Percentiles rank a stretch among this genome's conserved stretches.
Conservation (phyloP, 2,329 filamentous ascomycete genomes). For the Chaetomium sp. region DNA sequence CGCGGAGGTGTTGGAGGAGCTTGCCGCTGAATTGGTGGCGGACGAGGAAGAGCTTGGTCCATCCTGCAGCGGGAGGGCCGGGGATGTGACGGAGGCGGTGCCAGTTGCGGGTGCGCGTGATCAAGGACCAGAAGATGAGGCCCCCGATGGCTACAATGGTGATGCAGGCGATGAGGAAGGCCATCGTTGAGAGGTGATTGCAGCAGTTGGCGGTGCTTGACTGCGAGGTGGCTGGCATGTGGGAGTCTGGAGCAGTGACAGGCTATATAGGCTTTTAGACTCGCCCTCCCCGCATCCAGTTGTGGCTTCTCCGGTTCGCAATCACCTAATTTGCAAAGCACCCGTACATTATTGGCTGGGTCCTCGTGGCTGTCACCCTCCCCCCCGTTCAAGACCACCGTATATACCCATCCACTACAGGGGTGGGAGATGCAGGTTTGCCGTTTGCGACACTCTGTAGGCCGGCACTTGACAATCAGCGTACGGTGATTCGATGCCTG, state of each 20-base stretch:
- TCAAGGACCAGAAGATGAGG: not conserved
- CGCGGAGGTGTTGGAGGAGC: not conserved
- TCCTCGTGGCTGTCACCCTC: not conserved
- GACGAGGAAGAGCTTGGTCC: constrained; percentile 2
- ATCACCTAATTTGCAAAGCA: not conserved
- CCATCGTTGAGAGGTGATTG: not conserved
- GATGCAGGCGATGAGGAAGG: not conserved
- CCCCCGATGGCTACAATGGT: not conserved
- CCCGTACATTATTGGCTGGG: not conserved
- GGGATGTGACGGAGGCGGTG: constrained; percentile 5
- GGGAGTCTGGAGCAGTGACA: not conserved
- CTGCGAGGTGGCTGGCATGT: not conserved
- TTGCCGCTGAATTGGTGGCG: not conserved
- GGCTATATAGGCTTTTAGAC: not conserved
- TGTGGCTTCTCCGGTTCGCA: not conserved
- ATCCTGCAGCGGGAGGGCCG: not conserved
- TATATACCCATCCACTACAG: not conserved
- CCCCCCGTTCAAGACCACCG: not conserved
- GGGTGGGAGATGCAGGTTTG: not conserved
- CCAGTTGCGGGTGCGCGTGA: constrained; percentile 1
- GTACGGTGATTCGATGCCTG: not conserved
- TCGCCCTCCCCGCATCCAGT: not conserved
- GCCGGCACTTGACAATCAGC: not conserved
- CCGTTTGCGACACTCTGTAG: not conserved
- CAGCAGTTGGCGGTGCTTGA: not conserved